Base-by-base conservation (phyloP, 139 green algal genomes). In the Mychonastes homosphaera region DNA sequence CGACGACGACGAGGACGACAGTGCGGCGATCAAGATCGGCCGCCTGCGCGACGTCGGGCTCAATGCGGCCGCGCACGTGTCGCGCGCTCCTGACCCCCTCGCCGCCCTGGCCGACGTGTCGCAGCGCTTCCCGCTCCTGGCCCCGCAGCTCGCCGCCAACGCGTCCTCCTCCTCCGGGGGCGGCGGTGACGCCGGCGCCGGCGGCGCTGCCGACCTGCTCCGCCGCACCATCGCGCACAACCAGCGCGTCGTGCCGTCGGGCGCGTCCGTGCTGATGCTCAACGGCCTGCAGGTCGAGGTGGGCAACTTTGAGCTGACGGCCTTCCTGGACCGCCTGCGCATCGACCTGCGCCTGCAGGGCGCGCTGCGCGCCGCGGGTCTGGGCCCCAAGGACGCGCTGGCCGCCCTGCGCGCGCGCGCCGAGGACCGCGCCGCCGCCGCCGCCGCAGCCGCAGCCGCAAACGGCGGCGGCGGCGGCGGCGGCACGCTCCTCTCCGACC, bases 271-370 rank as follows among this genome's bases (percentile, higher is more conserved):
- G 28, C 55, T 92, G 61, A 61, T 90, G 23, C 26, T 95, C 35
- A 95, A 95, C 57, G 87, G 85, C 19, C 53, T 90, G 34, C 33
- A 68, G 2, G 19, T 86, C 3, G 73, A 90, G 35, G 56, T 81
- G 7, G 55, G 65, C 18, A 70, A 79, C 40, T 54, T 92, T 28
- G 80, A 89, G 51, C 64, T 86, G 0, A 84, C 63, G 73, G 70
- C 49, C 19, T 62, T 78, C 35, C 46, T 88, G 46, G 67, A 83
- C 7, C 51, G 48, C 0, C 46, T 91, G 29, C 81, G 79, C 39
- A 67, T 46, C 10, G 74, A 89, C 68, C 39, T 84, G 27, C 56
- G 69, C 9, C 44, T 89, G 48, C 43, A 58, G 33, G 72, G 77
- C 12, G 49, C 56, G n/a, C 62, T 91, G 32, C 21, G 51, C 21